phyloP scores from a whole-genome alignment of 148 eudicot species.

The Amaranthus cruentus region DNA sequence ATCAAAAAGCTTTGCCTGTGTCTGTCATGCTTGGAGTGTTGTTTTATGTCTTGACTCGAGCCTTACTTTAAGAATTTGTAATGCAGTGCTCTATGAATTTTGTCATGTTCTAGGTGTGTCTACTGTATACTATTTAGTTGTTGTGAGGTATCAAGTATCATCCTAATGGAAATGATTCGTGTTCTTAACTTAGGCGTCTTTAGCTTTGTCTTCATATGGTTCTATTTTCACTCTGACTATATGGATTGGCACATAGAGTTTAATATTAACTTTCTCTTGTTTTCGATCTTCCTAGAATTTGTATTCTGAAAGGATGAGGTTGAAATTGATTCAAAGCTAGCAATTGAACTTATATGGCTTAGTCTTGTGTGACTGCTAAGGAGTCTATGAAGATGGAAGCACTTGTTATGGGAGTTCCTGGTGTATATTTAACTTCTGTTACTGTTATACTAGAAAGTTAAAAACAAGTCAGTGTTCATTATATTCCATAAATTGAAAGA shows the following conservation, averaged over 20 bases:
- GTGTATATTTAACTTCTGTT: slow-evolving; percentile 1
- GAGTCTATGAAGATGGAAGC: slow-evolving; percentile 1
- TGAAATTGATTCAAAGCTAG: background rate
- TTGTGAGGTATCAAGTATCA: background rate
- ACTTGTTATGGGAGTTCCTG: background rate
- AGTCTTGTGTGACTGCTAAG: background rate
- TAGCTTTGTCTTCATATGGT: background rate
- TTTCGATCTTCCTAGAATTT: background rate
- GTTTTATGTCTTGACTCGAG: slow-evolving; percentile 76
- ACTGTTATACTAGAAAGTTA: background rate
- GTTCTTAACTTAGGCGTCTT: background rate
- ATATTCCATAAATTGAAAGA: background rate
- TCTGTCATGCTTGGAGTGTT: slow-evolving; percentile 84
- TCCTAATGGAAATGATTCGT: slow-evolving; percentile 5
- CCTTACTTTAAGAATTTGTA: slow-evolving; percentile 69
- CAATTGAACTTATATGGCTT: slow-evolving; percentile 2
- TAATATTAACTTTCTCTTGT: background rate
- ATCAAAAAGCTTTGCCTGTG: slow-evolving; percentile 89
- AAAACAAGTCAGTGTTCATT: background rate
- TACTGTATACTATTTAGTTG: background rate
- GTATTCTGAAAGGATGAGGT: background rate
- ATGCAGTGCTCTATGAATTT: slow-evolving; percentile 78
- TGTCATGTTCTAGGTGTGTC: slow-evolving; percentile 60
- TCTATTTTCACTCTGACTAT: slow-evolving; percentile 8
- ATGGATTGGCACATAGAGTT: background rate